Conservation (phyloP, 768 basidiomycete species). For the Suillus clintonianus region DNA sequence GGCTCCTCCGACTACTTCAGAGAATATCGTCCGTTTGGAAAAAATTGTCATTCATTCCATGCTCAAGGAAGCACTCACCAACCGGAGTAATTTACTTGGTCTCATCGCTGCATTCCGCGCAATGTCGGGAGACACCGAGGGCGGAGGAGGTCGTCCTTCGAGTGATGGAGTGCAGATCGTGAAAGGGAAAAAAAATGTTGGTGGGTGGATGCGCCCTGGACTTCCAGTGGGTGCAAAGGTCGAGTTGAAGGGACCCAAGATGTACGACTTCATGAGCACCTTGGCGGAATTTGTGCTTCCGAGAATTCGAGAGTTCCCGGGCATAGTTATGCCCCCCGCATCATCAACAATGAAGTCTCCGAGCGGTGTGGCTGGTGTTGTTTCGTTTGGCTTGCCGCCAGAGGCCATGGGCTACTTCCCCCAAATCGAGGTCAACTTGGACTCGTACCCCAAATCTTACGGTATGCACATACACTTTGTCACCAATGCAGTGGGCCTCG, state of each 20-base stretch:
- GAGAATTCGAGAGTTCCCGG: slow-evolving; percentile 86
- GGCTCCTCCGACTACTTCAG: slow-evolving; percentile 63
- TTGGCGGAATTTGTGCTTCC: slow-evolving; percentile 96
- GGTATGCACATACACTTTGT: slow-evolving; percentile 96
- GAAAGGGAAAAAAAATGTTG: slow-evolving; percentile 61
- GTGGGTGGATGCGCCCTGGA: slow-evolving; percentile 84
- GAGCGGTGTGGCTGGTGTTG: slow-evolving; percentile 81
- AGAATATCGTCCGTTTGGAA: slow-evolving; percentile 77
- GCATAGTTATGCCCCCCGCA: slow-evolving; percentile 75
- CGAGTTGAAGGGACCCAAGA: slow-evolving; percentile 84
- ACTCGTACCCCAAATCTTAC: slow-evolving; percentile 80
- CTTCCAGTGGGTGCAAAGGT: slow-evolving; percentile 88
- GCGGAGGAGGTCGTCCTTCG: slow-evolving; percentile 70
- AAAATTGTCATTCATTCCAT: slow-evolving; percentile 85
- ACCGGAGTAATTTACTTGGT: slow-evolving; percentile 74
- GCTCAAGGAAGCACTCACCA: slow-evolving; percentile 75
- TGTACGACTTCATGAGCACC: slow-evolving; percentile 92
- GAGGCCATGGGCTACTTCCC: slow-evolving; percentile 90
- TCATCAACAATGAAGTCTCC: slow-evolving; percentile 72
- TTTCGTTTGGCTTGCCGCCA: slow-evolving; percentile 85
- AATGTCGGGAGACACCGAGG: slow-evolving; percentile 78
- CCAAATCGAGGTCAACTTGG: slow-evolving; percentile 92
- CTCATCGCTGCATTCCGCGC: slow-evolving; percentile 87
- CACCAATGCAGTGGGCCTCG: slow-evolving; percentile 84
- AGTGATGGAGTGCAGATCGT: slow-evolving; percentile 80